Evolutionary conservation across 495 filamentous ascomycete genomes (phyloP).

Genomic region (Trichocladium uniseriatum): DNA sequence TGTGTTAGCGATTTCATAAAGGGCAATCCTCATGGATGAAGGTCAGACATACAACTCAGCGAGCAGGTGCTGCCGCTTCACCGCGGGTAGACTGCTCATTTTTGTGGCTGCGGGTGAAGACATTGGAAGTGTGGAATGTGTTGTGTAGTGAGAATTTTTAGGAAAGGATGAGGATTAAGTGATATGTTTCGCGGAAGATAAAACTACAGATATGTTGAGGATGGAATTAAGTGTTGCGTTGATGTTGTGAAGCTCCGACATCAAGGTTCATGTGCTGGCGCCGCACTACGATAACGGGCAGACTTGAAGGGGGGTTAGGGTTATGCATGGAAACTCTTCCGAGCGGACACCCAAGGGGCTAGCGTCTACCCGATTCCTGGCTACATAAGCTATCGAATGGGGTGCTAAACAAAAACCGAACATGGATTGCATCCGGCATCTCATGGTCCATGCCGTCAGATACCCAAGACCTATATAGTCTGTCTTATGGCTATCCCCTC

Average conservation of each 20-base stretch:
- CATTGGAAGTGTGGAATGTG: conserved; percentile 3
- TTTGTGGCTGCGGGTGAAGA: conserved; percentile 11
- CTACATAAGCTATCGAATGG: too few species aligned
- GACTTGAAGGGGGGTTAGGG: conserved; percentile 3
- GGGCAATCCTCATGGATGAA: neutral
- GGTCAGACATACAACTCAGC: conserved; percentile 59
- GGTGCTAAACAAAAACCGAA: too few species aligned
- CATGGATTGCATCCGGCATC: too few species aligned
- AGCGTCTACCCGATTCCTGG: too few species aligned
- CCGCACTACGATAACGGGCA: neutral
- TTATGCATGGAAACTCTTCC: too few species aligned
- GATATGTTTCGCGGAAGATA: neutral
- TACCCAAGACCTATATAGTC: too few species aligned
- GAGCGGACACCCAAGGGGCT: too few species aligned
- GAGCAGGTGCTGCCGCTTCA: conserved; percentile 54
- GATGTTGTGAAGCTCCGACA: conserved; percentile 3
- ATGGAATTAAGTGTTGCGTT: neutral
- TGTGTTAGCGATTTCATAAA: neutral
- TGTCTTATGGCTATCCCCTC: too few species aligned
- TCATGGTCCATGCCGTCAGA: too few species aligned
- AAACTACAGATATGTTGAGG: neutral
- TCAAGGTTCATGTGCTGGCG: conserved; percentile 6
- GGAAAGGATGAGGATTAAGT: neutral
- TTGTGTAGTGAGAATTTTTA: neutral
- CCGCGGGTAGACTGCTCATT: conserved; percentile 24